A percentile compares a stretch with the other conserved stretches of the same genome.
These are phyloP conservation scores for Pharnaceum exiguum DNA, from an alignment of 148 eudicot genomes.

Conservation along the genomic window DNA sequence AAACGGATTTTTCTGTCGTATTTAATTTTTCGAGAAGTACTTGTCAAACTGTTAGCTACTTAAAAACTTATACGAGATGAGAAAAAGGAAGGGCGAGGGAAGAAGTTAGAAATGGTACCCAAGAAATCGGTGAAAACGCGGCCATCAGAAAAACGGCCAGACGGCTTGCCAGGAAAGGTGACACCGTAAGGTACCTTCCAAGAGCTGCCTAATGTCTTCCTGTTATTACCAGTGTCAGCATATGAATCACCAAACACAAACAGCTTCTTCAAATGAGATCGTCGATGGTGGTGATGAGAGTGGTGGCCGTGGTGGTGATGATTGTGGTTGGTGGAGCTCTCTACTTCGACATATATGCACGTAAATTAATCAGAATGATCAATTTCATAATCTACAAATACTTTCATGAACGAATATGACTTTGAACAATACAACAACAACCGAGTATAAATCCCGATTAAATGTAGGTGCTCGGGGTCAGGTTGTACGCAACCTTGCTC, in stretches of 20 bases:
- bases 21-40: no score
- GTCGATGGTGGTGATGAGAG: background rate
- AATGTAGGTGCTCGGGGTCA: no score
- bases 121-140: slow-evolving; percentile 75
- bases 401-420: no score
- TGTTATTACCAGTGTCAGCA: slow-evolving; percentile 68
- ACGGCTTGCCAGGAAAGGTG: slow-evolving; percentile 76
- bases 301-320: background rate
- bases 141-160: slow-evolving; percentile 90
- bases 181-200: slow-evolving; percentile 76
- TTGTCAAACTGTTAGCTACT: no score
- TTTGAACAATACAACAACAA: no score
- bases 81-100: background rate
- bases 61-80: no score
- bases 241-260: slow-evolving; percentile 95
- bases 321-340: background rate
- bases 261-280: slow-evolving; percentile 31
- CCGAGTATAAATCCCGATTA: no score
- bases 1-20: no score
- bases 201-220: slow-evolving; percentile 20
- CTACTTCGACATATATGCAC: slow-evolving; percentile 2
- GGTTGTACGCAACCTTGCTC: no score
- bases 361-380: background rate
- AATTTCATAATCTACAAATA: background rate
- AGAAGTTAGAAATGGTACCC: slow-evolving; percentile 31